Base-by-base conservation (phyloP, 2,329 filamentous ascomycete species). In the Fusarium staphyleae region DNA sequence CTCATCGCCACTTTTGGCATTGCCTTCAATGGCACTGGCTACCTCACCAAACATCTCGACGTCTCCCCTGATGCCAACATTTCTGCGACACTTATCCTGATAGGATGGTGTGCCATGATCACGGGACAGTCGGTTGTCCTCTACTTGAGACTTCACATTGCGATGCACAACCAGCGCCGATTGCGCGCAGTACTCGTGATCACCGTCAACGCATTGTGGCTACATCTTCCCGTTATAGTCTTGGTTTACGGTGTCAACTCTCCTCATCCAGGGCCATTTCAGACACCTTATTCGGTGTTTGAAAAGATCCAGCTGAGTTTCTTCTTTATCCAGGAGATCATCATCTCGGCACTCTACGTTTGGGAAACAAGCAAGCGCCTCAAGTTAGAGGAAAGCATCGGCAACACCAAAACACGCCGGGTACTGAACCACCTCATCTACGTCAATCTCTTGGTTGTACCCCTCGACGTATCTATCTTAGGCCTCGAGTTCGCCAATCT, bases 111-210 rank as follows among this genome's bases (percentile, higher is more conserved):
- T n/a, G 56, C 65, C 1, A 85, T 87, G 81, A 77, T 87, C 0
- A 85, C 83, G 0, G 85, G 84, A 0, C 83, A 87, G 66, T 80
- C 81, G 0, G 63, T 87, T 14, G 84, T 87, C 2, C 72, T 88
- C 1, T 88, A 84, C 70, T 87, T 83, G 1, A 78, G 85, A 1
- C 74, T 87, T 2, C 83, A 87, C 62, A 75, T 88, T 3, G 77
- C 87, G 13, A 74, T 84, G 12, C 77, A 77, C 12, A 80, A 83
- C 72, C 57, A 77, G 18, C 69, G 70, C 3, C 69, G 79, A 3
- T 73, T 87, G 1, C 76, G 75, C 2, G 73, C 75, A 16, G 78
- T 84, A 0, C 74, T 86, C 48, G 84, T 87, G 80, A 87, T 88
- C 51, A 76, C 86, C 40, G 63, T 74, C 55, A 78, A 86, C 62